phyloP scores from a whole-genome alignment of 352 stramenopile genomes.

The Pythium aristosporum region DNA sequence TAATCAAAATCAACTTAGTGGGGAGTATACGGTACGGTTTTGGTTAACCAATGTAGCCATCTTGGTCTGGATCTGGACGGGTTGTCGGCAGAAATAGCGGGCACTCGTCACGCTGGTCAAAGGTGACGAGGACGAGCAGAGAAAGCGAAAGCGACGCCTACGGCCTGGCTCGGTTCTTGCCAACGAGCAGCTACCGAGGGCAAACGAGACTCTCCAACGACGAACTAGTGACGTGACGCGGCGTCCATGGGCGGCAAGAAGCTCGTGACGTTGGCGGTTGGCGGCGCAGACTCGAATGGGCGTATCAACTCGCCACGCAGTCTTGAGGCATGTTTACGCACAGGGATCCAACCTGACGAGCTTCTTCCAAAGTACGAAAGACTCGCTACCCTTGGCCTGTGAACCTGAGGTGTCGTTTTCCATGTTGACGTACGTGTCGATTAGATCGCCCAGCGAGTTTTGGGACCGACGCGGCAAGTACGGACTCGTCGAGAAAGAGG shows the following conservation, averaged over 20 bases:
- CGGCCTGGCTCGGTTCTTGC: too few relatives aligned
- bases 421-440: neutral
- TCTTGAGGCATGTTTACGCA: conserved; percentile 67
- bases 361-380: conserved; percentile 48
- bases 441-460: conserved; percentile 49
- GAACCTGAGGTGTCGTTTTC: neutral
- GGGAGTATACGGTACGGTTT: neutral
- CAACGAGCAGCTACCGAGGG: too few relatives aligned
- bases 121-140: too few relatives aligned
- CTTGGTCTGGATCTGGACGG: neutral
- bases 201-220: too few relatives aligned
- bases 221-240: too few relatives aligned
- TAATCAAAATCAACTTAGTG: neutral
- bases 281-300: conserved; percentile 44
- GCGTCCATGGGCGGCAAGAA: conserved; percentile 35
- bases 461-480: conserved; percentile 54
- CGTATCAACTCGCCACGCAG: conserved; percentile 62
- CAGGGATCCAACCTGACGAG: conserved; percentile 65
- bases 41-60: conserved; percentile 11
- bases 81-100: neutral
- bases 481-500: conserved; percentile 70
- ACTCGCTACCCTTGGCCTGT: neutral
- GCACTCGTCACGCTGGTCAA: too few relatives aligned
- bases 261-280: conserved; percentile 50
- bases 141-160: too few relatives aligned